These are phyloP conservation scores for Filobasidium floriforme DNA, from an alignment of 768 basidiomycete species.

Conservation along the genomic window DNA sequence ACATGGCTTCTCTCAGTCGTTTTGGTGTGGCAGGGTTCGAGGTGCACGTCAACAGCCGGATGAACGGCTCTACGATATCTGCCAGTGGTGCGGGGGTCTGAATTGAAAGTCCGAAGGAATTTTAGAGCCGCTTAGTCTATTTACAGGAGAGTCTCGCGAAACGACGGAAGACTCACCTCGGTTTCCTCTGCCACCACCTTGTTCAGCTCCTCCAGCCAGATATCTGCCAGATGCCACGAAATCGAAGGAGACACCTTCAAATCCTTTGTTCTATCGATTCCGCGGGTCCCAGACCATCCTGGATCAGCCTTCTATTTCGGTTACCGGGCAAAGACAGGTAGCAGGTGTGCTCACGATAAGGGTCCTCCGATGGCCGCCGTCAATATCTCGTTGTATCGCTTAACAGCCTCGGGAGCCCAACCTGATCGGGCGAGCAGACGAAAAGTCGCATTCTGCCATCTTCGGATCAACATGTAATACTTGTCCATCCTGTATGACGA, in stretches of 20 bases:
- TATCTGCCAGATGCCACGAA: constrained; percentile 76
- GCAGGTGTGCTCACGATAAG: constrained; percentile 56
- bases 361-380: constrained; percentile 66
- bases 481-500: constrained; percentile 71
- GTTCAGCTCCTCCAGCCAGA: constrained; percentile 83
- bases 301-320: background rate
- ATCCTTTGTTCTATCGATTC: constrained; percentile 56
- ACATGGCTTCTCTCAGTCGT: constrained; percentile 61
- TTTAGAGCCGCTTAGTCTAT: too few relatives aligned
- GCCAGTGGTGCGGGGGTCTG: constrained; percentile 25
- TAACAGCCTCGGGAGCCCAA: constrained; percentile 58
- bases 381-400: constrained; percentile 60
- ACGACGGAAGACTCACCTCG: constrained; percentile 6
- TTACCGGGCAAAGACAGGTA: background rate
- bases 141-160: too few relatives aligned
- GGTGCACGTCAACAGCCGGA: constrained; percentile 63
- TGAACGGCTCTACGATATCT: constrained; percentile 61
- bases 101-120: constrained; percentile 1
- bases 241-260: constrained; percentile 67
- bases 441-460: constrained; percentile 80
- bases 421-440: constrained; percentile 61
- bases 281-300: background rate
- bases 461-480: constrained; percentile 87
- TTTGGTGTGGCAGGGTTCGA: constrained; percentile 59
- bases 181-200: constrained; percentile 44